Conservation (phyloP, 2,329 filamentous ascomycete species). For the Sporothrix brunneoviolacea region DNA sequence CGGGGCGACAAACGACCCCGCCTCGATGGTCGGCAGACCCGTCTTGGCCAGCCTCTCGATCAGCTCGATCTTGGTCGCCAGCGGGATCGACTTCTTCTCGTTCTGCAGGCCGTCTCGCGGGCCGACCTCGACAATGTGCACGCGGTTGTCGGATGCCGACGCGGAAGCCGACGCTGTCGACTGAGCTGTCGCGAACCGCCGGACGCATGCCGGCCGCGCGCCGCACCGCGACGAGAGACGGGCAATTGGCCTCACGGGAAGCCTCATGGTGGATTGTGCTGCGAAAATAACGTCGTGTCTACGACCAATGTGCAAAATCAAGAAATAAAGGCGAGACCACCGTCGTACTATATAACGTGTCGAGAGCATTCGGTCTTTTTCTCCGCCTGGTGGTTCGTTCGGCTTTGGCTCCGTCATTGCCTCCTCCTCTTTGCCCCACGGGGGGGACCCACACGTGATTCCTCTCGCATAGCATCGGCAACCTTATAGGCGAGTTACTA, state of each 20-base stretch:
- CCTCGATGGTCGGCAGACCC: constrained; percentile 68
- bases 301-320: too few relatives aligned
- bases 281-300: not conserved
- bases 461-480: constrained; percentile 9
- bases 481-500: not conserved
- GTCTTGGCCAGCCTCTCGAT: constrained; percentile 62
- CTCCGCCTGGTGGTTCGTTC: not conserved
- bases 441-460: constrained; percentile 9
- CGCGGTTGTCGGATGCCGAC: constrained; percentile 9
- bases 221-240: constrained; percentile 3
- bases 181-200: constrained; percentile 10
- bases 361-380: not conserved
- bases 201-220: not conserved
- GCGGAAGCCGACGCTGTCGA: not conserved
- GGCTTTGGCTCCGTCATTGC: too few relatives aligned
- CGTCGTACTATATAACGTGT: too few relatives aligned
- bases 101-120: constrained; percentile 85
- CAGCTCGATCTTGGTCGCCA: constrained; percentile 69
- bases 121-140: constrained; percentile 68
- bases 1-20: constrained; percentile 74
- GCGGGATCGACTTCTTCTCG: constrained; percentile 64
- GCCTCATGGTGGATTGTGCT: not conserved
- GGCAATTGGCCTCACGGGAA: not conserved
- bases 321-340: too few relatives aligned
- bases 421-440: constrained; percentile 6